phyloP scores from a whole-genome alignment of 441 rosid genomes.

The Francoa sonchifolia region DNA sequence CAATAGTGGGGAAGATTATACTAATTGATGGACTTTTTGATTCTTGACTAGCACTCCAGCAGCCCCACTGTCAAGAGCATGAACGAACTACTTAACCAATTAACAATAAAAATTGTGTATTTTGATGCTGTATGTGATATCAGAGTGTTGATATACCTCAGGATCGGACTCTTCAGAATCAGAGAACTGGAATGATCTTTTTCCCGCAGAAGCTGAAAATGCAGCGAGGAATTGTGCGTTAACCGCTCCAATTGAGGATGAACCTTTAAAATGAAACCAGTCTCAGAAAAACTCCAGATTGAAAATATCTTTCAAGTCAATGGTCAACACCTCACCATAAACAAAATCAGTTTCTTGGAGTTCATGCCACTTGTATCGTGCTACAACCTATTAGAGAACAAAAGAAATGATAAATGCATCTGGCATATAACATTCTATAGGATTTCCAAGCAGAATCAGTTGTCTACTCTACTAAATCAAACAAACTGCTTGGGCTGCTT shows the following conservation, averaged over 20 bases:
- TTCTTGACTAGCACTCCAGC: slow-evolving; percentile 87
- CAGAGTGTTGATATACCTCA: slow-evolving; percentile 35
- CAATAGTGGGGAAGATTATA: slow-evolving; percentile 74
- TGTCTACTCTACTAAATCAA: slow-evolving; percentile 4
- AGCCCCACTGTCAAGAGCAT: slow-evolving; percentile 66
- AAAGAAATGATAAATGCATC: slow-evolving; percentile 5
- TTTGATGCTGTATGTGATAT: no score
- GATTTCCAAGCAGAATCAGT: background rate
- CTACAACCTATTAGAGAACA: slow-evolving; percentile 40
- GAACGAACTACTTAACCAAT: slow-evolving; percentile 6
- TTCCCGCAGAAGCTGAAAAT: slow-evolving; percentile 78
- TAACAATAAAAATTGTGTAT: slow-evolving; percentile 5
- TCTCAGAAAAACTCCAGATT: slow-evolving; percentile 4
- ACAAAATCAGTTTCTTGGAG: slow-evolving; percentile 60
- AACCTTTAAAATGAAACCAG: slow-evolving; percentile 30
- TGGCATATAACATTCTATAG: background rate
- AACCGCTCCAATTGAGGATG: slow-evolving; percentile 75
- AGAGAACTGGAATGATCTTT: slow-evolving; percentile 35
- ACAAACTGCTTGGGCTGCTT: background rate
- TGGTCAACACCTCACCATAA: slow-evolving; percentile 37
- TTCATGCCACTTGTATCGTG: slow-evolving; percentile 80
- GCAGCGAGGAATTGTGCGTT: slow-evolving; percentile 67
- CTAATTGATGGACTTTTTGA: slow-evolving; percentile 53
- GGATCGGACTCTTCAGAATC: slow-evolving; percentile 97
- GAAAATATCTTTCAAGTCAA: background rate